Percentiles rank a stretch among this genome's conserved stretches.
phyloP scores from a whole-genome alignment of 345 rosid species.

The Aethionema arabicum region DNA sequence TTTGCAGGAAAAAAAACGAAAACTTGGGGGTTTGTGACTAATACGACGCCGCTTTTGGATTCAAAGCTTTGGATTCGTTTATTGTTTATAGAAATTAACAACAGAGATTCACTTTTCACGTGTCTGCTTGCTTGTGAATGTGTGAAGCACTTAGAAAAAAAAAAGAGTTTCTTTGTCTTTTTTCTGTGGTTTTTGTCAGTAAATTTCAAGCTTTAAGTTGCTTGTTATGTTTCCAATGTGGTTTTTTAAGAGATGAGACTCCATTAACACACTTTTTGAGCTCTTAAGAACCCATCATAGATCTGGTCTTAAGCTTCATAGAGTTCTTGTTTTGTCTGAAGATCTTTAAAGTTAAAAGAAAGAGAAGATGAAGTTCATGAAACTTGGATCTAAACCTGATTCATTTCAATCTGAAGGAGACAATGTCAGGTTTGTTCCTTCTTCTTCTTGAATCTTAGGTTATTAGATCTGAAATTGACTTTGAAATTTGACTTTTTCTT shows the following conservation, averaged over 20 bases:
- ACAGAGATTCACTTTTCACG: slow-evolving; percentile 32
- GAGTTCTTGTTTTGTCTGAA: not conserved
- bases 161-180: slow-evolving; percentile 36
- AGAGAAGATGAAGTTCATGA: slow-evolving; percentile 78
- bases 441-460: not conserved
- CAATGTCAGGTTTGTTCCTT: slow-evolving; percentile 50
- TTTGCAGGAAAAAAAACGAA: slow-evolving; percentile 22
- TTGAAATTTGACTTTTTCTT: not conserved
- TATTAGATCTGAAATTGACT: slow-evolving; percentile 7
- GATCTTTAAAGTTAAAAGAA: not conserved
- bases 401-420: slow-evolving; percentile 71
- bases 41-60: slow-evolving; percentile 26
- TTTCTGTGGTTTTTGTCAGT: slow-evolving; percentile 46
- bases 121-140: slow-evolving; percentile 41
- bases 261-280: slow-evolving; percentile 19
- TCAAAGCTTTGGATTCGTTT: slow-evolving; percentile 37
- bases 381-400: slow-evolving; percentile 90
- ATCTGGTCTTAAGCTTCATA: too few relatives aligned
- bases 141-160: slow-evolving; percentile 43
- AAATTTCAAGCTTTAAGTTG: slow-evolving; percentile 60
- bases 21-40: not conserved
- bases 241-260: slow-evolving; percentile 40
- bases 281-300: too few relatives aligned
- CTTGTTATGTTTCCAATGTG: slow-evolving; percentile 24
- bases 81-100: not conserved